These are phyloP conservation scores for Adansonia madagascariensis DNA, from an alignment of 441 rosid genomes.

Conservation along the genomic window DNA sequence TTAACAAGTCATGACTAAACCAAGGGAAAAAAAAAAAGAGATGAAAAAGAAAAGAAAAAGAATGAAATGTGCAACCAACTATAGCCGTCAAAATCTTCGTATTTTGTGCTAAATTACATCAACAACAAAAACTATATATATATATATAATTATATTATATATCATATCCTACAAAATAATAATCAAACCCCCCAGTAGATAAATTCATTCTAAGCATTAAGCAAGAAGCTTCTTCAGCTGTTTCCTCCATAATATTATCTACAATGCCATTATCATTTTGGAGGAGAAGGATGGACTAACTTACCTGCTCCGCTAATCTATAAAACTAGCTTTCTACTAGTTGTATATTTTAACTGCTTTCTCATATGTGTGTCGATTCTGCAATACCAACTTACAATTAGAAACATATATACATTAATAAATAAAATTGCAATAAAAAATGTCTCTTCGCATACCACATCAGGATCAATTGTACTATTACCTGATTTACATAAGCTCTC, in stretches of 20 bases:
- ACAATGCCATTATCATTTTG: background rate
- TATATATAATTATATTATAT: too few relatives aligned
- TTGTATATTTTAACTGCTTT: conserved; percentile 93
- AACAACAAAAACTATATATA: too few relatives aligned
- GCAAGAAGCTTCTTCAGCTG: conserved; percentile 21
- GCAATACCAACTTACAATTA: conserved; percentile 39
- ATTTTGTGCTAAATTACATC: too few relatives aligned
- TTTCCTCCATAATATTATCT: too few relatives aligned
- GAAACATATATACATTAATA: background rate
- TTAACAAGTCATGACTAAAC: too few relatives aligned
- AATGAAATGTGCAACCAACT: too few relatives aligned
- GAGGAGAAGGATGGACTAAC: conserved; percentile 21
- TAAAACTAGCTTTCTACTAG: conserved; percentile 47
- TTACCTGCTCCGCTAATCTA: conserved; percentile 12
- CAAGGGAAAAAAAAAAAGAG: too few relatives aligned
- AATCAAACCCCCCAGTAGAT: too few relatives aligned
- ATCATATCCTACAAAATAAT: too few relatives aligned
- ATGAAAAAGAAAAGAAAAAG: too few relatives aligned
- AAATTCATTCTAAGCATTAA: too few relatives aligned
- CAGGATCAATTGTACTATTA: conserved; percentile 24
- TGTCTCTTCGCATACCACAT: background rate
- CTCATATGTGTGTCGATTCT: conserved; percentile 86
- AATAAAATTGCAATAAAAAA: background rate
- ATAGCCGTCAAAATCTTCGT: too few relatives aligned
- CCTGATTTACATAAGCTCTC: conserved; percentile 92